Evolutionary conservation across 106 monocot species (phyloP), one percentile per base, ranked within the genome.

Genomic region (Hemerocallis citrina): DNA sequence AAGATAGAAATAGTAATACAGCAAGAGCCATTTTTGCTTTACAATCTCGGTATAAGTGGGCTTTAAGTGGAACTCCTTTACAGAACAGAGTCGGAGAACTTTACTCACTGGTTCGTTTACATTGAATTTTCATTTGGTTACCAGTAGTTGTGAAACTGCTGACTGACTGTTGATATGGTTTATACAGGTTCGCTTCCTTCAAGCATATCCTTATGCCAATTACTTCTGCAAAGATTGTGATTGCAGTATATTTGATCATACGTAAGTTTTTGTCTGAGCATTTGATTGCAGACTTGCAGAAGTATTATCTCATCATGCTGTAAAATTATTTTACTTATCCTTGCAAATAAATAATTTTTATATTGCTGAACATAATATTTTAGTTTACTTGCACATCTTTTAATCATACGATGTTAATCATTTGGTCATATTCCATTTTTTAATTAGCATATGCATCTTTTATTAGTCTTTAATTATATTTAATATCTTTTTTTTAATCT

Each of bases 51-150:
- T 86, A 83, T 66, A 86, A 66, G 75, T 92, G 92, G 92, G 92
- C 86, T 45, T 70, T 92, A 61, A 92, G 86, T 61, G 92, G 92
- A 36, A 92, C 92, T 64, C 92, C 92, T 40, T 52, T 92, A 52
- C 92, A 92, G 52, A 92, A 92, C 48, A 76, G 92, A 49, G 83
- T 92, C 72, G 92, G 92, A 65, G 92, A 92, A 72, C 92, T 94
- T 57, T 94, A 89, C 66, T 94, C 93, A 1, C 64, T 94, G 89
- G 93, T 94, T 57, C 65, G 85, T 76, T 12, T 25, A 54, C 31
- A 48, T 3, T 19, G 28, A 0, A 74, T 57, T 34, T 64, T 24
- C 4, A 5, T 52, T 59, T 42, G 9, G 11, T 32, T 63, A 5
- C 29, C 0, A 11, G 1, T 43, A 2, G 6, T 44, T 37, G 55